phyloP scores from a whole-genome alignment of 768 basidiomycete genomes.

The Wakefieldia striispora region DNA sequence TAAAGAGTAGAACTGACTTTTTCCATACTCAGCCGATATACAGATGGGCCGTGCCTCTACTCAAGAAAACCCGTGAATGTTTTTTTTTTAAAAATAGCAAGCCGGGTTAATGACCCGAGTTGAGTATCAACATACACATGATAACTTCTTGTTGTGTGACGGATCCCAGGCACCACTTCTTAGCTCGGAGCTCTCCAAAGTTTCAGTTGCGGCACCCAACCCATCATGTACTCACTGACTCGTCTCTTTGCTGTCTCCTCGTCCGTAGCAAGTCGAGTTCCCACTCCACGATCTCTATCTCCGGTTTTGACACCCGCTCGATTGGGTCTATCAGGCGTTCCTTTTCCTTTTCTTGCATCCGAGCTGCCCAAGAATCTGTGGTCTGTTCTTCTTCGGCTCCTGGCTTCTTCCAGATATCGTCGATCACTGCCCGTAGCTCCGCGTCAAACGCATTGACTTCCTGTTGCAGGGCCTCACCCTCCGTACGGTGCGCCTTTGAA shows the following conservation, averaged over 20 bases:
- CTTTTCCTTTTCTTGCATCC: constrained; percentile 55
- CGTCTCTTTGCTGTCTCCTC: not conserved
- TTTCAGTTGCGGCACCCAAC: not conserved
- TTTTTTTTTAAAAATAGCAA: no score
- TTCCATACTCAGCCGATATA: no score
- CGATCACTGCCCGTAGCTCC: constrained; percentile 54
- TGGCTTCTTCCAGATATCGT: constrained; percentile 63
- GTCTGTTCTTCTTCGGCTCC: constrained; percentile 24
- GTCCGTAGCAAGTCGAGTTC: constrained; percentile 21
- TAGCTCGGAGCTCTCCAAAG: no score
- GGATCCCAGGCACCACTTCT: no score
- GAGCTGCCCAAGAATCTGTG: constrained; percentile 46
- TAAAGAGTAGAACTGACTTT: no score
- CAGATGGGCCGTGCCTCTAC: no score
- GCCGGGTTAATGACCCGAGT: no score
- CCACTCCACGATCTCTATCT: constrained; percentile 22
- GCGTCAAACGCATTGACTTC: constrained; percentile 54
- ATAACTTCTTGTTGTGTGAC: not conserved
- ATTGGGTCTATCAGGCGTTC: constrained; percentile 46
- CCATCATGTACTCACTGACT: not conserved
- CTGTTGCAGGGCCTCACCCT: constrained; percentile 62
- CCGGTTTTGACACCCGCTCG: constrained; percentile 54
- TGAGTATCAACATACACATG: constrained; percentile 10
- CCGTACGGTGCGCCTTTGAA: constrained; percentile 61
- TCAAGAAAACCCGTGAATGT: no score